A percentile compares a stretch with the other conserved stretches of the same genome.
These are phyloP conservation scores for Lepidium africanum DNA, from an alignment of 345 rosid genomes.

Conservation along the genomic window DNA sequence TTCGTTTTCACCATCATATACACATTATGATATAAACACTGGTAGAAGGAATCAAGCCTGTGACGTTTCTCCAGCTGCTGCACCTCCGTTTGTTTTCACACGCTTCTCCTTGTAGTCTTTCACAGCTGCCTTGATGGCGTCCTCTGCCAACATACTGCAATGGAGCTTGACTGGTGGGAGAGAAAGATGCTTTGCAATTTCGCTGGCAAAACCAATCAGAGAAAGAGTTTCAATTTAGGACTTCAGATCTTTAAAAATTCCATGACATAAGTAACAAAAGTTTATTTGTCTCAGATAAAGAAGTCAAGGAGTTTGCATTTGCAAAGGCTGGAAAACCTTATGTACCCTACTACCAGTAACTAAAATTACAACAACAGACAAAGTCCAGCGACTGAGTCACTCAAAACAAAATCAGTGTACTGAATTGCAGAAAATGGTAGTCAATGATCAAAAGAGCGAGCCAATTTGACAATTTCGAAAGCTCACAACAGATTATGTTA, in stretches of 20 bases:
- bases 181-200: conserved; percentile 93
- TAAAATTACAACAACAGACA: neutral
- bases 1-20: conserved; percentile 22
- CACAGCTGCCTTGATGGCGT: conserved; percentile 98
- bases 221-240: neutral
- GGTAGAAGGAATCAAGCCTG: conserved; percentile 31
- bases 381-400: neutral
- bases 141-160: conserved; percentile 99
- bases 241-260: neutral
- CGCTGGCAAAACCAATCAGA: conserved; percentile 33
- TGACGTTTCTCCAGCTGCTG: conserved; percentile 41
- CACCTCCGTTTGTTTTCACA: conserved; percentile 26
- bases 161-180: conserved; percentile 99
- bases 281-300: neutral
- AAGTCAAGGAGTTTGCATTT: neutral
- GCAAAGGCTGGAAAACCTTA: neutral
- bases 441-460: neutral
- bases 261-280: neutral
- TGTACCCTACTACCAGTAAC: neutral
- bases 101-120: conserved; percentile 76
- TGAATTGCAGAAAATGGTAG: neutral
- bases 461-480: neutral
- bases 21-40: conserved; percentile 8
- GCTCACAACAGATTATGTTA: neutral
- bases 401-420: neutral